phyloP scores from a whole-genome alignment of 1,284 basidiomycete species.

The Blastosporella zonata region DNA sequence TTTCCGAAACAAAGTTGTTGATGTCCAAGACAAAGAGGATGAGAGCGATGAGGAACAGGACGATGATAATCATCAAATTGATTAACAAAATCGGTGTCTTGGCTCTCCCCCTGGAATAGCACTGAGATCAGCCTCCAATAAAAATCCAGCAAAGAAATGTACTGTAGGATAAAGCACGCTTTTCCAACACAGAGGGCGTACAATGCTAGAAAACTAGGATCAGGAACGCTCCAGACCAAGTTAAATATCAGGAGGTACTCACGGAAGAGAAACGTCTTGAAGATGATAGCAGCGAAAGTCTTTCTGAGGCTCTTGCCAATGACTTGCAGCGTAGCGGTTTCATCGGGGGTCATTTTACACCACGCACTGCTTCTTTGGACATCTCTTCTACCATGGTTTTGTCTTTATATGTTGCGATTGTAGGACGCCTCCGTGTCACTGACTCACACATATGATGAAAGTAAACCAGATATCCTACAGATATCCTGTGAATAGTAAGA shows the following conservation, averaged over 20 bases:
- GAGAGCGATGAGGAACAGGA: conserved; percentile 6
- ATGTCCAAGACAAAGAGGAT: conserved; percentile 4
- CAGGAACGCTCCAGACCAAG: background rate
- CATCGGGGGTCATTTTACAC: background rate
- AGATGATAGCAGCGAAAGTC: background rate
- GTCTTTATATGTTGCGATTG: too few relatives aligned
- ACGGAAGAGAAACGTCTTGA: conserved; percentile 2
- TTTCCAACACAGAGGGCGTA: conserved; percentile 1
- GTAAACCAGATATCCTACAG: background rate
- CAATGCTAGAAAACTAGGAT: background rate
- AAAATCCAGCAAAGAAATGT: background rate
- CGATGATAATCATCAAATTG: conserved; percentile 3
- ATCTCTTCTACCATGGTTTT: too few relatives aligned
- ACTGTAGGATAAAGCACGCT: conserved; percentile 5
- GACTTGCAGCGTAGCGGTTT: background rate
- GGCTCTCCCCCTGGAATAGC: background rate
- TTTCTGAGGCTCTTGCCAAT: conserved; percentile 3
- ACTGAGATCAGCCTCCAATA: background rate
- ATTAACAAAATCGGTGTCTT: background rate
- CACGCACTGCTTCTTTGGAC: background rate
- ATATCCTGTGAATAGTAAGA: too few relatives aligned
- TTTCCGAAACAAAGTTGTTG: conserved; percentile 2
- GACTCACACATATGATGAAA: too few relatives aligned
- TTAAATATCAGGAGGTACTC: background rate
- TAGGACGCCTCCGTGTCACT: background rate